Percentiles rank a stretch among this genome's conserved stretches.
Conservation (phyloP, 129 eudicot species). For the Smallanthus sonchifolius region DNA sequence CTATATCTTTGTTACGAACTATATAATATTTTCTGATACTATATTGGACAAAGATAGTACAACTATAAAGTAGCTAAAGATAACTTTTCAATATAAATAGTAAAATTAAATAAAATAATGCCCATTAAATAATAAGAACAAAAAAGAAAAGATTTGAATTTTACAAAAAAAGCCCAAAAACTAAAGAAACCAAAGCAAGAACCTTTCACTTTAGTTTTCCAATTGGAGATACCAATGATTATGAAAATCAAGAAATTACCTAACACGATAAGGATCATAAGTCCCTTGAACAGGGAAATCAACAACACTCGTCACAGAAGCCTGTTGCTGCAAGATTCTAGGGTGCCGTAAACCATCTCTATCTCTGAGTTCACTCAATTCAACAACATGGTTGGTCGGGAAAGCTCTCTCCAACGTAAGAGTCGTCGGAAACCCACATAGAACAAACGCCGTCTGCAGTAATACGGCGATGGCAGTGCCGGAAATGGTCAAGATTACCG, state of each 20-base stretch:
- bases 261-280: constrained; percentile 81
- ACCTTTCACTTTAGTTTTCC: not conserved
- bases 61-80: no score
- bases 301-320: constrained; percentile 50
- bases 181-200: constrained; percentile 16
- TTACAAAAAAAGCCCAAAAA: not conserved
- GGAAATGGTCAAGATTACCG: constrained; percentile 21
- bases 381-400: constrained; percentile 52
- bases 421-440: constrained; percentile 42
- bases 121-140: not conserved
- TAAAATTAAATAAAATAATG: not conserved
- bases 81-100: not conserved
- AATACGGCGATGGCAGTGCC: constrained; percentile 24
- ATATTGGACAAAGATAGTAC: no score
- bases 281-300: constrained; percentile 82
- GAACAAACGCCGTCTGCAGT: constrained; percentile 33
- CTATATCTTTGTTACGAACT: no score
- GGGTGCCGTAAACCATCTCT: constrained; percentile 67
- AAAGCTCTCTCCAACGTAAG: constrained; percentile 70
- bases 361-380: constrained; percentile 62
- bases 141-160: not conserved
- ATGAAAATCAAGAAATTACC: constrained; percentile 44
- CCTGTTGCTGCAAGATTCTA: constrained; percentile 52
- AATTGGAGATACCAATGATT: not conserved
- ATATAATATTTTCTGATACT: no score